Evolutionary conservation across 129 eudicot species (phyloP).

Genomic region (Gnaphalium uliginosum): DNA sequence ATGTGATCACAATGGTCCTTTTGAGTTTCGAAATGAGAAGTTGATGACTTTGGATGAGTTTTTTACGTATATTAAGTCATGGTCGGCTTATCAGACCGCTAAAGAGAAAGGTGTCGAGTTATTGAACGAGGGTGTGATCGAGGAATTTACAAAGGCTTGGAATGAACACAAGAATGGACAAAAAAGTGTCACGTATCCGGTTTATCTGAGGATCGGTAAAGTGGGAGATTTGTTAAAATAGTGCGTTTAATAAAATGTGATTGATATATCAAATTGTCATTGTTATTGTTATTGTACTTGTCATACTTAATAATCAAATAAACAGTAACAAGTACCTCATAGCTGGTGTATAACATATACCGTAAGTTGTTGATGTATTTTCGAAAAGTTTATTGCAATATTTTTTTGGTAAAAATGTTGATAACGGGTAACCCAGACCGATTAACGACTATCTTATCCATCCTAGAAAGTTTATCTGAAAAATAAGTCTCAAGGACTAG

Average conservation of each 20-base stretch:
- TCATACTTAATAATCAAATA: background rate
- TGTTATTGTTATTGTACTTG: background rate
- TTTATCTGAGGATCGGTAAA: slow-evolving; percentile 74
- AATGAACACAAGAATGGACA: slow-evolving; percentile 39
- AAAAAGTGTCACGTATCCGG: slow-evolving; percentile 52
- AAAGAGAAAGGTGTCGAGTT: slow-evolving; percentile 70
- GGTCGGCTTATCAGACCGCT: slow-evolving; percentile 69
- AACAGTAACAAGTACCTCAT: background rate
- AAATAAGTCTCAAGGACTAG: no score
- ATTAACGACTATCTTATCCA: no score
- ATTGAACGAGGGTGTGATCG: slow-evolving; percentile 46
- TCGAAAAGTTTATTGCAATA: no score
- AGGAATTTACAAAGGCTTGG: slow-evolving; percentile 60
- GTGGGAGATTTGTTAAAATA: slow-evolving; percentile 5
- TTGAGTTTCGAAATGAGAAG: slow-evolving; percentile 46
- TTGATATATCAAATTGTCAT: background rate
- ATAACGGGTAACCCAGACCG: no score
- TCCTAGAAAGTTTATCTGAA: no score
- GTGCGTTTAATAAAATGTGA: background rate
- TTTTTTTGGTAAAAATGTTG: no score
- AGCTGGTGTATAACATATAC: background rate
- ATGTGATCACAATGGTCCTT: slow-evolving; percentile 59
- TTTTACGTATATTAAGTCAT: slow-evolving; percentile 47
- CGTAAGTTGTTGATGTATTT: no score
- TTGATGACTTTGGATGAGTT: slow-evolving; percentile 54